phyloP scores from a whole-genome alignment of 306 rosid genomes.

The Quercus gilva region DNA sequence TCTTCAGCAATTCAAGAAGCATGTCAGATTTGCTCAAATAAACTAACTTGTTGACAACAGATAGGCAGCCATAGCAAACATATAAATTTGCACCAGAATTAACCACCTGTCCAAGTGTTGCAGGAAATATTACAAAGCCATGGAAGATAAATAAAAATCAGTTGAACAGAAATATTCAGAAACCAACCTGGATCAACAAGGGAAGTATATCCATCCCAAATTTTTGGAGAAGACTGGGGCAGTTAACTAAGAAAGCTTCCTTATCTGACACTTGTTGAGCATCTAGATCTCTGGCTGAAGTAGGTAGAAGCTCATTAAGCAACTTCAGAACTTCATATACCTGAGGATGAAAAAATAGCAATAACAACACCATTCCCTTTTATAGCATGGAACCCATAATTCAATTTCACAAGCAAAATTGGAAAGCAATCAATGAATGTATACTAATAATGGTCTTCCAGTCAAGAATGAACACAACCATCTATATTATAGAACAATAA shows the following conservation, averaged over 20 bases:
- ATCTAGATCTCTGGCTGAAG: constrained; percentile 50
- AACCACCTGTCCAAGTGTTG: constrained; percentile 53
- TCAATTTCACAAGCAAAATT: neutral
- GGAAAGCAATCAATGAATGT: neutral
- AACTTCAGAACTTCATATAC: constrained; percentile 81
- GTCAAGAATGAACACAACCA: neutral
- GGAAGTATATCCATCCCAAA: constrained; percentile 81
- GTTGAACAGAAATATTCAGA: constrained; percentile 14
- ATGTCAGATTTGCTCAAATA: constrained; percentile 67
- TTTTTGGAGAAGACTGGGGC: constrained; percentile 63
- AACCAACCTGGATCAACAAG: constrained; percentile 77
- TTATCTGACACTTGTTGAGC: constrained; percentile 49
- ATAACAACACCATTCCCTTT: neutral
- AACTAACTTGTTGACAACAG: constrained; percentile 70
- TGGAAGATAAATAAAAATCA: neutral
- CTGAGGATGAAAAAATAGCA: constrained; percentile 36
- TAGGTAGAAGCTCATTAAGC: constrained; percentile 86
- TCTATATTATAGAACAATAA: neutral
- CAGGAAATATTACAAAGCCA: constrained; percentile 25
- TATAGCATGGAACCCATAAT: neutral
- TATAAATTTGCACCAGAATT: constrained; percentile 90
- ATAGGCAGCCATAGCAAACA: constrained; percentile 85
- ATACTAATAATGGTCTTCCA: neutral
- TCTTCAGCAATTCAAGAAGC: constrained; percentile 73
- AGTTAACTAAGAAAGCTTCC: constrained; percentile 56